Evolutionary conservation across 2,329 filamentous ascomycete genomes (phyloP).

Genomic region (Epichloe glyceriae): DNA sequence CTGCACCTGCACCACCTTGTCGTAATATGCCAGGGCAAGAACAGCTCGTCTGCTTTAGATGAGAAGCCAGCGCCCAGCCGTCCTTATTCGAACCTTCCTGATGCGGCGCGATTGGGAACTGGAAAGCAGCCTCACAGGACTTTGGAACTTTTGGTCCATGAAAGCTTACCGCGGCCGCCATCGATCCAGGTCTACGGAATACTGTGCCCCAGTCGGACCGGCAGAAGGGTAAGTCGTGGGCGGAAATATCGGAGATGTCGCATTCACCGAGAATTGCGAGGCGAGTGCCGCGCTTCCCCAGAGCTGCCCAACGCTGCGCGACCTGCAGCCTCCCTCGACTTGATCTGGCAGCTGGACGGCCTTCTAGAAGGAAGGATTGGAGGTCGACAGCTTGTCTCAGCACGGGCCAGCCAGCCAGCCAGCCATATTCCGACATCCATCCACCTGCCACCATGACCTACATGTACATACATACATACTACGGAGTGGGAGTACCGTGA

Average conservation of each 20-base stretch:
- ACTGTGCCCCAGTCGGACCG: neutral
- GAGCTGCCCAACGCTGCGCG: too few relatives aligned
- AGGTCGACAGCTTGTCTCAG: too few relatives aligned
- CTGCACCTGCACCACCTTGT: too few relatives aligned
- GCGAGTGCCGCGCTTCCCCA: too few relatives aligned
- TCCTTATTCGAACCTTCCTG: neutral
- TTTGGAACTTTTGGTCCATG: neutral
- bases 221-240: neutral
- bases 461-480: too few relatives aligned
- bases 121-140: too few relatives aligned
- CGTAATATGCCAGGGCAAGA: neutral
- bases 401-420: too few relatives aligned
- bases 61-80: neutral
- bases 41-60: neutral
- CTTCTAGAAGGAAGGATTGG: neutral
- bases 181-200: too few relatives aligned
- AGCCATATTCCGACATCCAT: too few relatives aligned
- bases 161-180: neutral
- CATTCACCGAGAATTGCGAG: neutral
- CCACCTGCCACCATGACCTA: too few relatives aligned
- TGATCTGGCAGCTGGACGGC: neutral
- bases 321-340: too few relatives aligned
- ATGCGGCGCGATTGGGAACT: neutral
- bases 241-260: conserved; percentile 10
- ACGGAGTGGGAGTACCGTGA: too few relatives aligned